A percentile compares a stretch with the other conserved stretches of the same genome.
These are phyloP conservation scores for Gomphus bonarii DNA, from an alignment of 1,284 basidiomycete genomes.

Conservation along the genomic window DNA sequence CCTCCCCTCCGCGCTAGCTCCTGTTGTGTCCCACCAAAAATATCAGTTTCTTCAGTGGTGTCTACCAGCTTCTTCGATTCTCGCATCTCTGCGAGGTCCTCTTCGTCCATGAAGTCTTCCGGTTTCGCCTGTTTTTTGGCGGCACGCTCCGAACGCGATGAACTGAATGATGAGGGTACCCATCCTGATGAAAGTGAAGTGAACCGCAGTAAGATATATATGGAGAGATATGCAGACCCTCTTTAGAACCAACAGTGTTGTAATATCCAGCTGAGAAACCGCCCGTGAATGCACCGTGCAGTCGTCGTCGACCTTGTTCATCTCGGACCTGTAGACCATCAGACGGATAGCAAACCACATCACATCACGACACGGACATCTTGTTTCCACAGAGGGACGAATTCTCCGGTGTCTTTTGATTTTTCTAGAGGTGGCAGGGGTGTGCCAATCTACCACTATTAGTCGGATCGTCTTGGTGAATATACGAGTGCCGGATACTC, in stretches of 20 bases:
- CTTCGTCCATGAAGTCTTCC: constrained; percentile 99
- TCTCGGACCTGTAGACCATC: constrained; percentile 61
- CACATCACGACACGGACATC: constrained; percentile 43
- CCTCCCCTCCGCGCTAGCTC: constrained; percentile 27
- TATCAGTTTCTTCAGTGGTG: constrained; percentile 65
- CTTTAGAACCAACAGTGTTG: constrained; percentile 92
- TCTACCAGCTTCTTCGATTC: constrained; percentile 68
- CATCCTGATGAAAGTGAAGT: constrained; percentile 53
- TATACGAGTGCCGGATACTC: constrained; percentile 18
- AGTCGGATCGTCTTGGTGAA: neutral
- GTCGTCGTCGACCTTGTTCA: constrained; percentile 83
- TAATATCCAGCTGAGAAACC: constrained; percentile 97
- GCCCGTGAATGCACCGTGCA: constrained; percentile 97
- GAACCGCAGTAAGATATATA: neutral
- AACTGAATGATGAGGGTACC: constrained; percentile 86
- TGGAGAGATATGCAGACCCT: constrained; percentile 44
- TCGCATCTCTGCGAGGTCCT: constrained; percentile 78
- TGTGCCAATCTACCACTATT: constrained; percentile 65
- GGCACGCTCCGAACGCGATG: constrained; percentile 68
- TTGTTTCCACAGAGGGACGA: constrained; percentile 96
- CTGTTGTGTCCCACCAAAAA: constrained; percentile 46
- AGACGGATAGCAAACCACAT: constrained; percentile 8
- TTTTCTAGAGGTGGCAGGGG: constrained; percentile 85
- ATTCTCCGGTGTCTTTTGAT: constrained; percentile 83
- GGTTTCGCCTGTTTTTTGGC: constrained; percentile 50